Evolutionary conservation across 2,329 filamentous ascomycete species (phyloP), one percentile per base, ranked within the genome.

Genomic region (Arthrinium phaeospermum): DNA sequence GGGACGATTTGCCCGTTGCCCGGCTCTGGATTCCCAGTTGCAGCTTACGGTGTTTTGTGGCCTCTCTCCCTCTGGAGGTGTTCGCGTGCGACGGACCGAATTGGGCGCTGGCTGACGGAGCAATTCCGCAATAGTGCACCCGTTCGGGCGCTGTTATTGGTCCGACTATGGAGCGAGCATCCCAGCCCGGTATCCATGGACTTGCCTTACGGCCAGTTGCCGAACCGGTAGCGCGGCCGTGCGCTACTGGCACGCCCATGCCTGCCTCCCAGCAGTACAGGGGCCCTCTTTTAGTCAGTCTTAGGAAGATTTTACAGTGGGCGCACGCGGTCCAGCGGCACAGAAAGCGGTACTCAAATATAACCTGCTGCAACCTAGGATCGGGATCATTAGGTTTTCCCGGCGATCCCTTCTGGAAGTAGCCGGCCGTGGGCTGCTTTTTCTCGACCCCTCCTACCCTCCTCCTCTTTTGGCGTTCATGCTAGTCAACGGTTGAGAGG

Each of bases 291-390:
- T 30, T 30, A 30, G 27, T 30, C 27, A 8, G 34, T 13, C 12
- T 16, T n/a, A n/a, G 34, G 57, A 12, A 64, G 34, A 64, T 64
- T 64, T 64, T 41, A n/a, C 13, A 64, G 57, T 64, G 57, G 57
- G 34, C 4, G 57, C 34, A n/a, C 57, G 34, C 34, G 57, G 57
- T 41, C 30, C n/a, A n/a, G 57, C 57, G 34, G 57, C 57, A 41
- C 57, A 41, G 53, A 22, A 6, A 41, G 1, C 57, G 57, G 57
- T 30, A 64, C 19, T 24, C 19, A 22, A 61, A 34, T 53, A 37
- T 61, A 61, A 37, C 13, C 24, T 61, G 53, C 53, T 61, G 53
- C 30, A 61, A 61, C 53, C 30, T n/a, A 22, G 30, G 30, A 61
- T 61, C 53, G 53, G 53, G 46, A 12, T 61, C 53, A 37, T 16